Conservation (phyloP, 768 basidiomycete genomes). For the Tulasnella sp. region DNA sequence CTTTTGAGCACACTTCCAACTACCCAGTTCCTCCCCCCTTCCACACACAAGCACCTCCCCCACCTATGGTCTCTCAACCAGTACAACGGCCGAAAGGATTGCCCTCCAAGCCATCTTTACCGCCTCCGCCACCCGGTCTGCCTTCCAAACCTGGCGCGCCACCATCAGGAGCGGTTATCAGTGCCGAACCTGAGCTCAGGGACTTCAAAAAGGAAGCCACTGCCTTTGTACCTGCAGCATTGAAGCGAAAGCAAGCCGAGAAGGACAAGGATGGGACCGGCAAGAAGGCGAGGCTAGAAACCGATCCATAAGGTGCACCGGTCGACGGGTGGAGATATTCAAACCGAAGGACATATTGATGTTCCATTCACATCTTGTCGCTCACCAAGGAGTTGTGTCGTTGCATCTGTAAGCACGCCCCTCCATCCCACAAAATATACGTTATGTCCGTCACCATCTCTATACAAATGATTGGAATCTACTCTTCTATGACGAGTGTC, state of each 20-base stretch:
- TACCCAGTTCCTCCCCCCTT: background rate
- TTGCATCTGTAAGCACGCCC: too few species aligned
- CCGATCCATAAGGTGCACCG: background rate
- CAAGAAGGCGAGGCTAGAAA: constrained; percentile 24
- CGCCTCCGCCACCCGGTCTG: constrained; percentile 32
- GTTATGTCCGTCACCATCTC: too few species aligned
- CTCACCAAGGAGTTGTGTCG: background rate
- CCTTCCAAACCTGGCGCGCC: constrained; percentile 36
- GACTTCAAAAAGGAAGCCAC: constrained; percentile 96
- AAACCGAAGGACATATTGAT: background rate
- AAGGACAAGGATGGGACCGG: background rate
- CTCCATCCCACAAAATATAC: too few species aligned
- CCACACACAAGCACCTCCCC: constrained; percentile 41
- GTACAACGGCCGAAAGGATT: constrained; percentile 32
- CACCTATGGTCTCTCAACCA: constrained; percentile 42
- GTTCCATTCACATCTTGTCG: background rate
- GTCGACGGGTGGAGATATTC: background rate
- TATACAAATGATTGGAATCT: too few species aligned
- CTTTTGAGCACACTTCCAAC: constrained; percentile 35
- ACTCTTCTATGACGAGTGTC: too few species aligned
- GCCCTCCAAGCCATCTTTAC: constrained; percentile 36
- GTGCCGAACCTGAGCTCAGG: constrained; percentile 83
- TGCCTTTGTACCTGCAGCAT: constrained; percentile 80
- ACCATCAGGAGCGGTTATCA: constrained; percentile 55
- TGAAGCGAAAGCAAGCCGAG: constrained; percentile 69